Percentiles rank a stretch among this genome's conserved stretches.
Conservation (phyloP, 139 green algal species). For the Limnomonas spitsbergensis region DNA sequence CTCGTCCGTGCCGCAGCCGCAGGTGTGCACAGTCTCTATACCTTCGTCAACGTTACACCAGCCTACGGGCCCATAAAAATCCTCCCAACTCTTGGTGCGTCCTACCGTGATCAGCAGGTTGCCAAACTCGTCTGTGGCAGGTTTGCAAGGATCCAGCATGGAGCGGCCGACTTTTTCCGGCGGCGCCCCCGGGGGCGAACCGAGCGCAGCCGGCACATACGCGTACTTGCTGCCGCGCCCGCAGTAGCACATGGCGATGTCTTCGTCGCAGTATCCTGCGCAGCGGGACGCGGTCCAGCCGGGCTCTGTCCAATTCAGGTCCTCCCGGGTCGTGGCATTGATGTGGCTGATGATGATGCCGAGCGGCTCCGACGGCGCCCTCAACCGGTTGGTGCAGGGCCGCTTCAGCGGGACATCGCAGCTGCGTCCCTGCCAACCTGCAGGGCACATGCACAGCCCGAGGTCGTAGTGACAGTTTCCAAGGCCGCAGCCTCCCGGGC, state of each 20-base stretch:
- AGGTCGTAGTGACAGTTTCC: background rate
- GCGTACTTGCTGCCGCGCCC: slow-evolving; percentile 36
- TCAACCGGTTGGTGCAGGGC: background rate
- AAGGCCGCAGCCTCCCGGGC: background rate
- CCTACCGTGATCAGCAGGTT: background rate
- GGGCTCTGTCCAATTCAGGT: slow-evolving; percentile 16
- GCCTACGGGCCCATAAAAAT: slow-evolving; percentile 42
- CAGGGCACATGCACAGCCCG: slow-evolving; percentile 1
- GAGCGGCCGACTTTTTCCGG: slow-evolving; percentile 22
- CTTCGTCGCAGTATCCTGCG: slow-evolving; percentile 57
- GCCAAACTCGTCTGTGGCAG: background rate
- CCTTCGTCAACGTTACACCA: slow-evolving; percentile 36
- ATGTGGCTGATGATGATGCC: slow-evolving; percentile 1
- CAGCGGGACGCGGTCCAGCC: slow-evolving; percentile 32
- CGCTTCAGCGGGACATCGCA: background rate
- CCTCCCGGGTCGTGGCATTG: slow-evolving; percentile 14
- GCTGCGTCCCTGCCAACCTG: background rate
- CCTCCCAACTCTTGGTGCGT: slow-evolving; percentile 17
- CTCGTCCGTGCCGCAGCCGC: no score
- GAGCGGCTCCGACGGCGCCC: background rate
- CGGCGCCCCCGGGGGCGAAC: background rate
- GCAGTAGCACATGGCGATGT: slow-evolving; percentile 55
- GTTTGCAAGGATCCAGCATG: slow-evolving; percentile 38
- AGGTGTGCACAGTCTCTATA: slow-evolving; percentile 31
- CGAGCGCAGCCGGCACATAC: background rate